Percentiles rank a stretch among this genome's conserved stretches.
Conservation (phyloP, 441 rosid species). For the Euphorbia corollata region DNA sequence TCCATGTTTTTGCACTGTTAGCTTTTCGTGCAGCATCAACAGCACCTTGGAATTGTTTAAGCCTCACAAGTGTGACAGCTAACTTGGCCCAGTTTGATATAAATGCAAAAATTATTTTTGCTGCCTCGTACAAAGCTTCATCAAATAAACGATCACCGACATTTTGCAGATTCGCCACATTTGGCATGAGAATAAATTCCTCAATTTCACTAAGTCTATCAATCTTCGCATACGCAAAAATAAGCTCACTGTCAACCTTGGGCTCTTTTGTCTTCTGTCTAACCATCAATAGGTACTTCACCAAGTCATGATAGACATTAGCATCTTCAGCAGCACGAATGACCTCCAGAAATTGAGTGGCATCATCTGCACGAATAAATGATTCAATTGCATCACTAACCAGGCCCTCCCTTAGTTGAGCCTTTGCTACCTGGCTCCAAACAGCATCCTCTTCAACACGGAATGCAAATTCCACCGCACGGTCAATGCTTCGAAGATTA, state of each 20-base stretch:
- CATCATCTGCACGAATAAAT: conserved; percentile 95
- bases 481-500: conserved; percentile 78
- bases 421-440: conserved; percentile 97
- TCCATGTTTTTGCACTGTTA: conserved; percentile 99
- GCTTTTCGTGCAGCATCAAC: conserved; percentile 99
- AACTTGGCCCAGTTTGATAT: conserved; percentile 98
- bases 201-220: conserved; percentile 90
- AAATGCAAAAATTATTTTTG: conserved; percentile 88
- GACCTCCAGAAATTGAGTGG: conserved; percentile 84
- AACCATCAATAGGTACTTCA: conserved; percentile 92
- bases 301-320: conserved; percentile 91
- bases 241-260: conserved; percentile 97
- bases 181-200: conserved; percentile 97
- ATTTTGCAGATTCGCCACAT: conserved; percentile 89
- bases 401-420: conserved; percentile 90
- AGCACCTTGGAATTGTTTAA: conserved; percentile 95
- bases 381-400: conserved; percentile 98
- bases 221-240: conserved; percentile 97
- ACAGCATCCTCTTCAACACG: conserved; percentile 97
- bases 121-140: conserved; percentile 88
- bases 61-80: conserved; percentile 89
- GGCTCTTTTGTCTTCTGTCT: conserved; percentile 96
- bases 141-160: conserved; percentile 96
- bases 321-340: conserved; percentile 83
- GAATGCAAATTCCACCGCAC: conserved; percentile 97